Conservation (phyloP, 2,329 filamentous ascomycete species). For the Ceratocystiopsis brevicomis region DNA sequence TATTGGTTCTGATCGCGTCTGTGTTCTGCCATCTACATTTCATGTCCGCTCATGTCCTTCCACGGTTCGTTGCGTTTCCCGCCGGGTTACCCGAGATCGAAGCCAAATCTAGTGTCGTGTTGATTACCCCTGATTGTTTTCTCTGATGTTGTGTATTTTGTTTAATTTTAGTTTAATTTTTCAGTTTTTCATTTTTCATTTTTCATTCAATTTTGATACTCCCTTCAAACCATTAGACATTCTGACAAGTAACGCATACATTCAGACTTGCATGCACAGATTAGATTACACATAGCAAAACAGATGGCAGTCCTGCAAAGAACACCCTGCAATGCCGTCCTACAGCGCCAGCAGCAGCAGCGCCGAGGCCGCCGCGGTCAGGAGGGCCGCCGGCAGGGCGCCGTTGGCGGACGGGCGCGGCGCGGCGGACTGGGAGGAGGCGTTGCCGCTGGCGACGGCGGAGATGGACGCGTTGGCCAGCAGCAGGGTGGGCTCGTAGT, state of each 20-base stretch:
- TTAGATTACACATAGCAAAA: no score
- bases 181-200: background rate
- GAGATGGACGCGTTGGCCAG: slow-evolving; percentile 3
- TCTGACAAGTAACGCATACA: no score
- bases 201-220: background rate
- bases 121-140: background rate
- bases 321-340: background rate
- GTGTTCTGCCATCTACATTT: no score
- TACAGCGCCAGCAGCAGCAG: background rate
- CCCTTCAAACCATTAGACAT: no score
- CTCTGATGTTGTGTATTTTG: background rate
- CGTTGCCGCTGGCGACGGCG: slow-evolving; percentile 3
- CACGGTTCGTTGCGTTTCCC: no score
- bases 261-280: no score
- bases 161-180: no score
- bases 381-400: background rate
- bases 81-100: no score
- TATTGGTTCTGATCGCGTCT: no score
- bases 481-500: slow-evolving; percentile 16
- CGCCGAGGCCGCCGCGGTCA: background rate
- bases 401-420: background rate
- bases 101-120: no score
- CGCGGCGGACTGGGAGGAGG: background rate
- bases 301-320: no score
- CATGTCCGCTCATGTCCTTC: no score